Base-by-base conservation (phyloP, 2,329 filamentous ascomycete species). In the Cladosporium austrohemisphaericum region DNA sequence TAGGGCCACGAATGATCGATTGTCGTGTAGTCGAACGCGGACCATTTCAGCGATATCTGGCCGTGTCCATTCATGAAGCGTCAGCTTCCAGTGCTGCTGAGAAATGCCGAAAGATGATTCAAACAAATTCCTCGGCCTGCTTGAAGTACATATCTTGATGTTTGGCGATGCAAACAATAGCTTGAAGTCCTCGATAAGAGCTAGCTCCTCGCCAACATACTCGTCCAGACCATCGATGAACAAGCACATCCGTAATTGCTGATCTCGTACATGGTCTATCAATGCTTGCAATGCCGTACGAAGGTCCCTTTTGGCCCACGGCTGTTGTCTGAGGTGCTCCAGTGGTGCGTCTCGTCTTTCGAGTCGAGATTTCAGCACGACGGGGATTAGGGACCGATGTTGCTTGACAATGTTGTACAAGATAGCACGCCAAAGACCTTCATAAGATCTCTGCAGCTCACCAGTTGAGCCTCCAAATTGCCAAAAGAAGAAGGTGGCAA, bases 371-470 rank as follows among this genome's bases (percentile, higher is more conserved):
- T 2, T 3, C 10, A 22, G 25, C 13, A 38, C 25, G 2, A 4
- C 4, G 3, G 19, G 11, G 6, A 25, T 25, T 5, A 38, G 14
- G 4, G 13, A 2, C n/a, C 35, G 35, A 14, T 38, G 3, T 26
- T 52, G 19, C 11, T 26, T 19, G 2, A 54, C 20, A 9, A 56
- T 26, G 28, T 52, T 16, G 19, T 46, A 53, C 4, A 53, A 33
- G 5, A 57, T 18, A n/a, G n/a, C 41, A 16, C 44, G 45, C 9
- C 55, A 32, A 7, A 57, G 49, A 13, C 55, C 55, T 8, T 51
- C 32, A 22, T 43, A 26, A 5, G 49, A 46, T 31, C 45, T 53
- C 23, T 57, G 49, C 18, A 51, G 29, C 1, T 31, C 4, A 2
- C 25, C 44, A 19, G 53, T 53, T 3, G 37, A 13, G 32, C 32